Evolutionary conservation across 1,139 yeast species (phyloP), one percentile per base, ranked within the genome.

Genomic region (Entelexis sorbosivorans): DNA sequence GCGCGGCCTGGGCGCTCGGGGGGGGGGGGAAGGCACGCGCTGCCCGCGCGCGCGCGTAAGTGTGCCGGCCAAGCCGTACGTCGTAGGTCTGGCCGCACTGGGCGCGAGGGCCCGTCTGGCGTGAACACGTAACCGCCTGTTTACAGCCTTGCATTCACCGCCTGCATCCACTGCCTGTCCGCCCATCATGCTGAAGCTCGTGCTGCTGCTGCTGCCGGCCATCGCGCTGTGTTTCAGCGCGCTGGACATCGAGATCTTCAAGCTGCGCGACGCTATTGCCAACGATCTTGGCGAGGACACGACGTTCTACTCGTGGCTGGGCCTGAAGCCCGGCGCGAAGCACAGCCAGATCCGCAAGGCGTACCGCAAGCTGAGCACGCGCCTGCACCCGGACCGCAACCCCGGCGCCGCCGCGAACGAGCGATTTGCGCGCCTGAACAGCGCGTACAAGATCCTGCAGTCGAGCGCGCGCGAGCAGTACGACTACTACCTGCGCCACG

Each of bases 191-290:
- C 22, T 31, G 28, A 19, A 19, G 45, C 36, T 42, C 19, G 19
- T 42, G 39, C 36, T 46, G 13, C 44, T 48, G 36, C 44, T 52
- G 9, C 43, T 56, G 49, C 57, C 58, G 16, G 54, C 52, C 5
- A 28, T 56, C 14, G 61, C 52, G 36, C 48, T 47, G 13, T 56
- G 58, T 33, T 73, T 79, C 77, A 64, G 77, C 0, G 63, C 79
- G 0, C 79, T 78, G 53, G 96, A 89, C 64, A 74, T 83, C 38
- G 96, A 89, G 66, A 81, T 91, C 54, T 88, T 89, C 68, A 73
- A 76, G 50, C 71, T 89, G 53, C 83, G 82, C 54, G 81, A 82
- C 55, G 82, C 80, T 49, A 69, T 89, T 39, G 73, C 72, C 44
- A 66, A 71, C 53, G 87, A 82, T 59, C 73, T 86, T 47, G 93